Conservation (phyloP, 2,329 filamentous ascomycete species). For the Beauveria sp. region DNA sequence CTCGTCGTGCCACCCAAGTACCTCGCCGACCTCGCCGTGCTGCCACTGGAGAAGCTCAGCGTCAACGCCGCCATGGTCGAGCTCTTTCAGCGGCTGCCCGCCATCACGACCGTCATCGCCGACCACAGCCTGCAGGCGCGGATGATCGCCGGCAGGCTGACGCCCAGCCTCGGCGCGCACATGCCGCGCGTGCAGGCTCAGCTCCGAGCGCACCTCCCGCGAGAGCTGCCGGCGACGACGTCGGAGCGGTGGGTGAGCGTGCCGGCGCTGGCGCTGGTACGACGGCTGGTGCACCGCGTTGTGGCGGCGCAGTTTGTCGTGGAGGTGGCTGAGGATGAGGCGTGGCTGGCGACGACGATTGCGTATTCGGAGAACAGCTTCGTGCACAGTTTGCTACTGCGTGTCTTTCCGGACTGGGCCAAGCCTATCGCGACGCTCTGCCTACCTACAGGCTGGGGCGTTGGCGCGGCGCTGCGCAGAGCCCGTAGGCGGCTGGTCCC, state of each 20-base stretch:
- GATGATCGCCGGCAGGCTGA: neutral
- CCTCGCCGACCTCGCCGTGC: neutral
- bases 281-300: neutral
- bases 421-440: neutral
- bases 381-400: neutral
- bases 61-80: slow-evolving; percentile 6
- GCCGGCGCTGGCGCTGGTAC: neutral
- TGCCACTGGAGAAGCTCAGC: slow-evolving; percentile 5
- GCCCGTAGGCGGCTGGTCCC: neutral
- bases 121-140: slow-evolving; percentile 6
- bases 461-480: neutral
- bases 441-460: neutral
- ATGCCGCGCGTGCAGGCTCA: neutral
- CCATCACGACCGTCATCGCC: slow-evolving; percentile 5
- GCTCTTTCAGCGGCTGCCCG: neutral
- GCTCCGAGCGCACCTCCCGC: neutral
- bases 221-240: neutral
- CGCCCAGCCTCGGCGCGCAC: neutral
- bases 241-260: neutral
- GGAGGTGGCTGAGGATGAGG: slow-evolving; percentile 1
- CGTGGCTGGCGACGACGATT: neutral
- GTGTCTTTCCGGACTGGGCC: slow-evolving; percentile 5
- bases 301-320: neutral
- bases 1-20: slow-evolving; percentile 3
- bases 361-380: slow-evolving; percentile 2